Evolutionary conservation across 768 basidiomycete species (phyloP).

Genomic region (Hypholoma fasciculare): DNA sequence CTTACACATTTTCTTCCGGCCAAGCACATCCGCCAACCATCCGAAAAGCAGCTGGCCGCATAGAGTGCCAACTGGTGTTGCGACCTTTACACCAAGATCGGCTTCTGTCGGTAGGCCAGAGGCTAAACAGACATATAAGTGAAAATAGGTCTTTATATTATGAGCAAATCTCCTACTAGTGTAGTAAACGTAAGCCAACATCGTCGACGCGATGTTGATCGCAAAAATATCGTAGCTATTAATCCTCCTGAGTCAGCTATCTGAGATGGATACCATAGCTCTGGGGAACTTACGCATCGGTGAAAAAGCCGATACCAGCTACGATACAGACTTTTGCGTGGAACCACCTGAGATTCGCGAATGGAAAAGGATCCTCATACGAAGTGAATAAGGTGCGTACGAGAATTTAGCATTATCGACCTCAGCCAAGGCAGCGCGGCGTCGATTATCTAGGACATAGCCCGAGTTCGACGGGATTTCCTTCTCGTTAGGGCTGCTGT

Average conservation of each 20-base stretch:
- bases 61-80: conserved; percentile 74
- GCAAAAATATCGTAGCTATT: conserved; percentile 77
- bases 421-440: conserved; percentile 80
- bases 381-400: conserved; percentile 38
- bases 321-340: conserved; percentile 75
- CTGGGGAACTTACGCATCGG: conserved; percentile 49
- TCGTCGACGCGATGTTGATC: conserved; percentile 81
- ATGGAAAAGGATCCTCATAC: not conserved
- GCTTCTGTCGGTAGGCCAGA: not conserved
- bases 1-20: conserved; percentile 81
- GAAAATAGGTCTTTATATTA: too few species aligned
- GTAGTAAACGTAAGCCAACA: conserved; percentile 81
- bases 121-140: not conserved
- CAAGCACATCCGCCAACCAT: conserved; percentile 75
- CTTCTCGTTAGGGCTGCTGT: conserved; percentile 22
- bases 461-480: conserved; percentile 25
- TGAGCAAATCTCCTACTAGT: not conserved
- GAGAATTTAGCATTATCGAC: conserved; percentile 87
- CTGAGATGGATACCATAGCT: too few species aligned
- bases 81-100: conserved; percentile 74
- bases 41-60: conserved; percentile 78
- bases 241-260: too few species aligned
- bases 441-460: conserved; percentile 65
- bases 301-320: conserved; percentile 89
- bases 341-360: conserved; percentile 54